Base-by-base conservation (phyloP, 139 green algal genomes). In the Micractinium conductrix region DNA sequence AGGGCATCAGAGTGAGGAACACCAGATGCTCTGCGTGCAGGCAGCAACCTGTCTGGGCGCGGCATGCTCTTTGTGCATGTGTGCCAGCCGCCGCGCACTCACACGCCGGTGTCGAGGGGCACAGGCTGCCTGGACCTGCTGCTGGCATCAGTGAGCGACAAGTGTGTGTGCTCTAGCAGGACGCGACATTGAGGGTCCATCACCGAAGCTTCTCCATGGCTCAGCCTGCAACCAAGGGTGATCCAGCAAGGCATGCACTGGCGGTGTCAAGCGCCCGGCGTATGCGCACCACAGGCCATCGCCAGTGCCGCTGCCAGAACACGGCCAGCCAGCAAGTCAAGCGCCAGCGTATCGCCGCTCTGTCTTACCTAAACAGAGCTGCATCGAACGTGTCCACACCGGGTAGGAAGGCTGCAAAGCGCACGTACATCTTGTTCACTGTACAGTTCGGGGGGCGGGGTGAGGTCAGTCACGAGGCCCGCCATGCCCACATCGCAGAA, bases 341-440 rank as follows among this genome's bases (percentile, higher is more conserved):
- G n/a, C n/a, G n/a, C n/a, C n/a, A n/a, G n/a, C n/a, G n/a, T n/a
- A n/a, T n/a, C n/a, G n/a, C n/a, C n/a, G n/a, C n/a, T n/a, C n/a
- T n/a, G n/a, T n/a, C n/a, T n/a, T 30, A 86, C 81, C 70, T 73
- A 71, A 91, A 92, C 43, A 88, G 40, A 0, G 60, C 58, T 14
- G 85, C 85, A 79, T 97, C 94, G 87, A 95, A 97, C 1, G 33
- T 21, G 28, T 92, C 91, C 2, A 93, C 82, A 8, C 37, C 78
- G 6, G 79, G 48, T 37, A 96, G 44, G 71, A 93, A 94, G n/a
- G 84, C 87, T 2, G 81, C 92, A 87, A 94, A 95, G 65, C 93
- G 88, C 7, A 92, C 40, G n/a, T 93, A 89, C 88, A 89, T 93
- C 26, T 89, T 85, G 22, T 38, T 40, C 84, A 76, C 35, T 86